Base-by-base conservation (phyloP, 1,139 yeast genomes). In the Sugiyamaella paludigena region DNA sequence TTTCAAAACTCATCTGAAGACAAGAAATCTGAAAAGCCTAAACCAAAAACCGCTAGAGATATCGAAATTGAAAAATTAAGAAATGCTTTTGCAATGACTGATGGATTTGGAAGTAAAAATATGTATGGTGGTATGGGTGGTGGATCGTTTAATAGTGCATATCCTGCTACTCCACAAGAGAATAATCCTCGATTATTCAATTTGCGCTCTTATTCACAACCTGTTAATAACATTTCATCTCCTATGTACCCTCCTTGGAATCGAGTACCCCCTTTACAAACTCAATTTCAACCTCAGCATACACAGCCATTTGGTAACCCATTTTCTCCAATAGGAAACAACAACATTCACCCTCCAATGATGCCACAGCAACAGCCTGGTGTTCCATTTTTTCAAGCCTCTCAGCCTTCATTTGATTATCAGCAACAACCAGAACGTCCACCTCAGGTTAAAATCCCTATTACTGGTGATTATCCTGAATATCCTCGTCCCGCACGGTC, bases 151-250 rank as follows among this genome's bases (percentile, higher is more conserved):
- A 16, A 16, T 32, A 3, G 36, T 32, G 37, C 11, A 13, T 13
- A 24, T 24, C 47, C 40, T 12, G 7, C 40, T 13, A 30, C 32
- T 12, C 47, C 47, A 13, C 32, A 31, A 6, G 47, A 43, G 27
- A 24, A 19, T 19, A 32, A 44, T 29, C 19, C 48, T 7, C 32
- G 51, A n/a, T 30, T 33, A 10, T 28, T 39, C 13, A 32, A 29
- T 9, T 32, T 37, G 5, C 41, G 51, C 4, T 48, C 51, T 11
- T 48, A 44, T 32, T 44, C 51, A 6, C 37, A 48, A 24, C 51
- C 51, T 7, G 48, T 39, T 6, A 32, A 32, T 12, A 12, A 30
- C 26, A 39, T 13, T 10, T 29, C 51, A n/a, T 30, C 40, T 6
- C 19, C 48, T 7, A 8, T 40, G 9, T 40, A 29, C 12, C 44